These are phyloP conservation scores for Globisporangium cederbergense DNA, from an alignment of 352 stramenopile species.

Conservation along the genomic window DNA sequence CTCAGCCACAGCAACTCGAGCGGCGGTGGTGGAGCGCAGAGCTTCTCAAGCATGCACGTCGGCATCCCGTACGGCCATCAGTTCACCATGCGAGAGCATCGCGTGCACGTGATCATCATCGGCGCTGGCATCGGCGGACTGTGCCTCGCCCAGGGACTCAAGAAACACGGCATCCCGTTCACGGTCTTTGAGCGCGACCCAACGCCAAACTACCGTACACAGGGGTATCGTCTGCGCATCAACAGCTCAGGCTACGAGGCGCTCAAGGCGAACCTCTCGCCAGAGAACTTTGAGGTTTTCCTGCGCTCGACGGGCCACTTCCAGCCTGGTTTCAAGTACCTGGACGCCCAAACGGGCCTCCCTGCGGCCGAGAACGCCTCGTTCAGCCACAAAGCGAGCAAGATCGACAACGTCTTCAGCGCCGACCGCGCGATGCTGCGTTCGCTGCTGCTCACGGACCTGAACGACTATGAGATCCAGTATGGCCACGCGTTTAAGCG, in stretches of 20 bases:
- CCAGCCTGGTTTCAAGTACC: slow-evolving; percentile 37
- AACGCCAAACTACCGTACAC: slow-evolving; percentile 55
- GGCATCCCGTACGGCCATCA: not conserved
- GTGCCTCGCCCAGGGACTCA: slow-evolving; percentile 56
- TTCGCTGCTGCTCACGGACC: slow-evolving; percentile 37
- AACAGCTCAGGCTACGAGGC: slow-evolving; percentile 58
- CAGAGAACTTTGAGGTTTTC: slow-evolving; percentile 53
- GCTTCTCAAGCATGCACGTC: slow-evolving; percentile 4
- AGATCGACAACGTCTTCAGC: slow-evolving; percentile 30
- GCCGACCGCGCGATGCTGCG: slow-evolving; percentile 40
- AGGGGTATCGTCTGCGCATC: slow-evolving; percentile 61
- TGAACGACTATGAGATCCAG: slow-evolving; percentile 44
- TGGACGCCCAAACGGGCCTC: slow-evolving; percentile 35
- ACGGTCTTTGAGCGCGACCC: slow-evolving; percentile 65
- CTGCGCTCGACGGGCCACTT: slow-evolving; percentile 47
- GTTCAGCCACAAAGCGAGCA: slow-evolving; percentile 12
- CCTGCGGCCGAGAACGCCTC: slow-evolving; percentile 6
- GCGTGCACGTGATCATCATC: slow-evolving; percentile 38
- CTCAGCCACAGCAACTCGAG: not conserved
- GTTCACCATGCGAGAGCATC: slow-evolving; percentile 1
- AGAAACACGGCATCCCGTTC: slow-evolving; percentile 57
- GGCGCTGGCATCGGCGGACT: slow-evolving; percentile 53
- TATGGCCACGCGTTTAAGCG: slow-evolving; percentile 54
- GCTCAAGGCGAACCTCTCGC: slow-evolving; percentile 42
- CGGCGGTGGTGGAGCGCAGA: not conserved